phyloP scores from a whole-genome alignment of 139 green algal species.

The Auxenochlorella pyrenoidosa region DNA sequence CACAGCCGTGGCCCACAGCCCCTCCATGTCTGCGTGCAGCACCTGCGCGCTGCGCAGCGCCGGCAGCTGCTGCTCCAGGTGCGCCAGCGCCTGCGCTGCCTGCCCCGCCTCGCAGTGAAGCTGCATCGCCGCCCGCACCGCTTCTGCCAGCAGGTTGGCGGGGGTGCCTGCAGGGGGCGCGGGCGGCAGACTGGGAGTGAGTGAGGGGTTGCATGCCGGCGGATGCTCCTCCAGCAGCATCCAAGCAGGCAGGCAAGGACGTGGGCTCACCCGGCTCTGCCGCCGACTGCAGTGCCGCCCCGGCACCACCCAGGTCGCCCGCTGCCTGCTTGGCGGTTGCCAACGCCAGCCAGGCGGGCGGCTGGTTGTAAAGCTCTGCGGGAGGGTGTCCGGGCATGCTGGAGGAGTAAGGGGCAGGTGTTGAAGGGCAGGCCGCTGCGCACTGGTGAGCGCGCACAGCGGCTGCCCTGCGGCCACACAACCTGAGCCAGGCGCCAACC shows the following conservation, averaged over 20 bases:
- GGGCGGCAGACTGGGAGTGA: not conserved
- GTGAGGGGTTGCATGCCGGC: not conserved
- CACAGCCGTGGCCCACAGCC: slow-evolving; percentile 50
- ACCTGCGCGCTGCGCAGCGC: not conserved
- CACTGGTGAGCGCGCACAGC: not conserved
- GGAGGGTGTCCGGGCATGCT: not conserved
- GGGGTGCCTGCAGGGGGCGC: not conserved
- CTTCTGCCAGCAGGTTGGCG: slow-evolving; percentile 8
- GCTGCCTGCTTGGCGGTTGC: slow-evolving; percentile 5
- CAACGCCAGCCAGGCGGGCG: slow-evolving; percentile 41
- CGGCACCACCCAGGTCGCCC: slow-evolving; percentile 24
- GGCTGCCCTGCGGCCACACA: not conserved
- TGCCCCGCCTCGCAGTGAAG: slow-evolving; percentile 31
- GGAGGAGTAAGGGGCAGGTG: too few species aligned
- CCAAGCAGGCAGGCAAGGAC: not conserved
- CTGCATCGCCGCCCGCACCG: slow-evolving; percentile 25
- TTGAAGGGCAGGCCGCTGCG: too few species aligned
- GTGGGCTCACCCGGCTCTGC: slow-evolving; percentile 18
- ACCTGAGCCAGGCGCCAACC: not conserved
- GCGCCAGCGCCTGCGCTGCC: slow-evolving; percentile 38
- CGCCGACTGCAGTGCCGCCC: slow-evolving; percentile 14
- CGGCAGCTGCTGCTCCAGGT: slow-evolving; percentile 42
- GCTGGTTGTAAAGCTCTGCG: slow-evolving; percentile 28
- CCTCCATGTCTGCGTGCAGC: not conserved
- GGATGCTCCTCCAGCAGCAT: not conserved